Evolutionary conservation across 164 flowering plant species (phyloP).

Genomic region (Vitis rotundifolia): DNA sequence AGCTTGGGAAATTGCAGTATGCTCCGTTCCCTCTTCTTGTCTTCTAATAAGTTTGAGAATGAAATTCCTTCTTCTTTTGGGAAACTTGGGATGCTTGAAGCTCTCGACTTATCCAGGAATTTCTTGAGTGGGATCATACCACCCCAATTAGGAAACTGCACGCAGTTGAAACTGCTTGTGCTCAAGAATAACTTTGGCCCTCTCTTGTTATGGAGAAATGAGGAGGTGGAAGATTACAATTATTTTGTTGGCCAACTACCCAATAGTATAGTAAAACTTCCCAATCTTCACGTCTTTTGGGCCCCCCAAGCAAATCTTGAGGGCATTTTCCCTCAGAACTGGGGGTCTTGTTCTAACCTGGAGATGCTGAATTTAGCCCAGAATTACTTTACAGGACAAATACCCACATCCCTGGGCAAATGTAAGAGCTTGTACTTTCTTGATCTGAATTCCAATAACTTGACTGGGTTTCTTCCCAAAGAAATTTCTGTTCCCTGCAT

Average conservation of each 20-base stretch:
- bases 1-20: background rate
- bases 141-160: background rate
- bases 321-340: background rate
- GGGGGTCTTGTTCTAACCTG: background rate
- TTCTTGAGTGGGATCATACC: background rate
- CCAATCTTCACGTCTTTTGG: background rate
- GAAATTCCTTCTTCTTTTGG: background rate
- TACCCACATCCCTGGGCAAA: background rate
- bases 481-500: background rate
- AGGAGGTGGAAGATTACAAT: background rate
- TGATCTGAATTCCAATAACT: background rate
- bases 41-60: background rate
- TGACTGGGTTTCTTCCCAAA: background rate
- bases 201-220: background rate
- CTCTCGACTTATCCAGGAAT: background rate
- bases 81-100: background rate
- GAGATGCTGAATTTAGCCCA: background rate
- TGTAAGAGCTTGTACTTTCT: background rate
- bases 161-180: background rate
- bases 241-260: background rate
- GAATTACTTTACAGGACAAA: background rate
- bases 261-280: background rate
- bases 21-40: background rate
- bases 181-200: background rate
- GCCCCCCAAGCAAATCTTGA: background rate